Evolutionary conservation across 2,329 filamentous ascomycete species (phyloP).

Genomic region (Cryphonectria parasitica): DNA sequence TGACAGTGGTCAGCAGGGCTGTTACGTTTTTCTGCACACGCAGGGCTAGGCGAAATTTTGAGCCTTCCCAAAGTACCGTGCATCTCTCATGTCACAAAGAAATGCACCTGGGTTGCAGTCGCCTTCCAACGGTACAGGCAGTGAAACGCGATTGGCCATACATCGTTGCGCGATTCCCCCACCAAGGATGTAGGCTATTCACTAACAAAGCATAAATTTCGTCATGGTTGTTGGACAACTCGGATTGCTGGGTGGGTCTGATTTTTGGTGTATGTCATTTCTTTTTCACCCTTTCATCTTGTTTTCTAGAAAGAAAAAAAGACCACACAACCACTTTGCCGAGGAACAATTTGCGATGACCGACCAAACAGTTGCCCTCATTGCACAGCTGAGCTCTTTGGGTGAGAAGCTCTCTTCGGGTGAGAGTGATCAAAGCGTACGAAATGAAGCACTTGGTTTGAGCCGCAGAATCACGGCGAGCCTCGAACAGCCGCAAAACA

Average conservation of each 20-base stretch:
- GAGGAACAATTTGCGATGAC: background rate
- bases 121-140: background rate
- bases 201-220: background rate
- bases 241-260: too few species aligned
- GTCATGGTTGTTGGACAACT: background rate
- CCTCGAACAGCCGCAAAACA: slow-evolving; percentile 29
- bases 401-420: slow-evolving; percentile 5
- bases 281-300: too few species aligned
- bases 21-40: too few species aligned
- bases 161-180: background rate
- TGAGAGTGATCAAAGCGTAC: slow-evolving; percentile 6
- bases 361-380: slow-evolving; percentile 13
- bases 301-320: too few species aligned
- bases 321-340: too few species aligned
- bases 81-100: background rate
- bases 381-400: slow-evolving; percentile 9
- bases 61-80: background rate
- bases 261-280: too few species aligned
- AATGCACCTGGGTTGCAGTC: background rate
- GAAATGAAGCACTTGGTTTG: slow-evolving; percentile 27
- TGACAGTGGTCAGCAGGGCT: background rate
- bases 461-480: slow-evolving; percentile 24
- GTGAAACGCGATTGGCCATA: background rate
- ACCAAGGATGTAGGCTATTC: background rate
- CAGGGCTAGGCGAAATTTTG: background rate